Conservation (phyloP, 1,139 yeast species). For the Pichia sp. region DNA sequence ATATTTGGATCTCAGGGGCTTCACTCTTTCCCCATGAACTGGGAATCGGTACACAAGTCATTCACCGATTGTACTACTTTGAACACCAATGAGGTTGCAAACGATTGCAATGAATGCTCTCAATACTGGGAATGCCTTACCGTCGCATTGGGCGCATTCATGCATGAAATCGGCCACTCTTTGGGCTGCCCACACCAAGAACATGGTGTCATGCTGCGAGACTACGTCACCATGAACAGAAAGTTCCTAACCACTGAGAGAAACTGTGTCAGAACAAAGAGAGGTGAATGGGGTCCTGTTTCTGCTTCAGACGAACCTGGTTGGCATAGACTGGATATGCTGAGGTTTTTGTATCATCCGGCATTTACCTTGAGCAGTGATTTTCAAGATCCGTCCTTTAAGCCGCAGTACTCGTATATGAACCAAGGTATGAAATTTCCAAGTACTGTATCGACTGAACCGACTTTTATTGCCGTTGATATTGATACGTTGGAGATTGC, state of each 20-base stretch:
- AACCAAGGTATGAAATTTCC: conserved; percentile 24
- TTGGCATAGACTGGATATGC: conserved; percentile 78
- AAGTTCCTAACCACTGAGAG: conserved; percentile 71
- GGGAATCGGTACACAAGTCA: conserved; percentile 60
- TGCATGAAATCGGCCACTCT: conserved; percentile 92
- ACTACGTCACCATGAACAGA: conserved; percentile 72
- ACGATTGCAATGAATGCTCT: conserved; percentile 78
- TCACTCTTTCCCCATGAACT: conserved; percentile 78
- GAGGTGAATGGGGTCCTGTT: conserved; percentile 40
- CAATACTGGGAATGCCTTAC: conserved; percentile 87
- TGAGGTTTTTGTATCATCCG: conserved; percentile 75
- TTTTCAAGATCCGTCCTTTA: conserved; percentile 23
- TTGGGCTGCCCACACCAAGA: conserved; percentile 92
- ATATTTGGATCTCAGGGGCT: conserved; percentile 92
- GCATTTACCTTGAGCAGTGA: conserved; percentile 70
- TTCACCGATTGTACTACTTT: conserved; percentile 66
- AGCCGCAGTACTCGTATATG: conserved; percentile 14
- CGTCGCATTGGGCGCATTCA: conserved; percentile 84
- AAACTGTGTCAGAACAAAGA: conserved; percentile 45
- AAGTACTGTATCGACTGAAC: conserved; percentile 11
- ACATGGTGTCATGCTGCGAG: conserved; percentile 84
- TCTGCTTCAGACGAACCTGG: conserved; percentile 63
- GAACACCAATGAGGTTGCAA: conserved; percentile 67
- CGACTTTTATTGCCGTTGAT: conserved; percentile 26
- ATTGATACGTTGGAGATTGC: conserved; percentile 40